Percentiles rank a stretch among this genome's conserved stretches.
phyloP scores from a whole-genome alignment of 352 stramenopile species.

The Thalassiosira livingstoniorum region DNA sequence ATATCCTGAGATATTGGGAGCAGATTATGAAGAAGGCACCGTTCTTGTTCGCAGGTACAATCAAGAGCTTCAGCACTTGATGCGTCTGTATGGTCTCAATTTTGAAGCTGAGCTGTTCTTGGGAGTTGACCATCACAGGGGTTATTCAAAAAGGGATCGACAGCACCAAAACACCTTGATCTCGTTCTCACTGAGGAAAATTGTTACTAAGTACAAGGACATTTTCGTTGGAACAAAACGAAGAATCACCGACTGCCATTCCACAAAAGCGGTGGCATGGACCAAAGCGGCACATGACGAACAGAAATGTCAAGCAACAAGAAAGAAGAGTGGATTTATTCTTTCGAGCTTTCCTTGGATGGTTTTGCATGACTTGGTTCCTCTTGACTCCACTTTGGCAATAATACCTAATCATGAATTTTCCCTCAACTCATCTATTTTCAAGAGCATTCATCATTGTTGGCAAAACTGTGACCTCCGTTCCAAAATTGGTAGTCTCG shows the following conservation, averaged over 20 bases:
- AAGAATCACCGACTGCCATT: too few species aligned
- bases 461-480: too few species aligned
- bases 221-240: too few species aligned
- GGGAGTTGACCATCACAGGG: conserved; percentile 2
- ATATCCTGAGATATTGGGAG: not conserved
- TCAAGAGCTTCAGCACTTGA: not conserved
- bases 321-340: not conserved
- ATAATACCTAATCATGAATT: too few species aligned
- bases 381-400: too few species aligned
- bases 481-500: too few species aligned
- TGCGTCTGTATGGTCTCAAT: not conserved
- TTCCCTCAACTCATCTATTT: too few species aligned
- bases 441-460: too few species aligned
- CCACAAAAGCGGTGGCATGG: too few species aligned
- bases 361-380: not conserved
- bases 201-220: conserved; percentile 1
- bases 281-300: too few species aligned
- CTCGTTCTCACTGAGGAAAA: not conserved
- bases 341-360: conserved; percentile 3
- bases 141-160: conserved; percentile 10
- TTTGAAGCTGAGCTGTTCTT: conserved; percentile 6
- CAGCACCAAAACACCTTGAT: conserved; percentile 12
- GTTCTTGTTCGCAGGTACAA: not conserved
- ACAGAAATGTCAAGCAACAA: conserved; percentile 3
- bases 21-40: conserved; percentile 1